These are phyloP conservation scores for Solanum ossicruentum DNA, from an alignment of 257 asterid species.

Conservation along the genomic window DNA sequence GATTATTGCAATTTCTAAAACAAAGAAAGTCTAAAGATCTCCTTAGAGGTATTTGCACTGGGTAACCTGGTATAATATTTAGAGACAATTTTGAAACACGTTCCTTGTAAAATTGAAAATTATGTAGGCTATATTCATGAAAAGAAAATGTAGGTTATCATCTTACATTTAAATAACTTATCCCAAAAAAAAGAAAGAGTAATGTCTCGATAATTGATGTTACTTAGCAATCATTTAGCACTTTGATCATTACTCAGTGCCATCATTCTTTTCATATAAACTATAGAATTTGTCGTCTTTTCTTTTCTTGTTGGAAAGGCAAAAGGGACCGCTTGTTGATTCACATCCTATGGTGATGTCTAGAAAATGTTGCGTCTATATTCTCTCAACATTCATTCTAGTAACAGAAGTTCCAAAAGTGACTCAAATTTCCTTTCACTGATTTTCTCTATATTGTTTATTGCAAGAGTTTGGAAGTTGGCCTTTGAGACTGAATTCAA, in stretches of 20 bases:
- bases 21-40: neutral
- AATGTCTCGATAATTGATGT: neutral
- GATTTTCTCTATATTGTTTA: neutral
- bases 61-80: neutral
- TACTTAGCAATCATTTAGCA: neutral
- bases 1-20: neutral
- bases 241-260: neutral
- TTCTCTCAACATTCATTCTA: neutral
- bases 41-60: neutral
- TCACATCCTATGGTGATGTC: neutral
- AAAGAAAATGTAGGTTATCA: neutral
- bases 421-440: neutral
- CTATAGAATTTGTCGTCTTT: neutral
- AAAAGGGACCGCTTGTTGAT: neutral
- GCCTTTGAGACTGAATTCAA: neutral
- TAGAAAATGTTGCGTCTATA: neutral
- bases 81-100: neutral
- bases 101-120: neutral
- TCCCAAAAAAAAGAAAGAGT: neutral
- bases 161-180: neutral
- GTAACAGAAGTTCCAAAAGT: neutral
- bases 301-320: neutral
- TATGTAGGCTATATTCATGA: neutral
- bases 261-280: neutral
- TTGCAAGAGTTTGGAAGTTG: neutral